These are phyloP conservation scores for Trichoderma asperellum DNA, from an alignment of 2,329 filamentous ascomycete species.

Conservation along the genomic window DNA sequence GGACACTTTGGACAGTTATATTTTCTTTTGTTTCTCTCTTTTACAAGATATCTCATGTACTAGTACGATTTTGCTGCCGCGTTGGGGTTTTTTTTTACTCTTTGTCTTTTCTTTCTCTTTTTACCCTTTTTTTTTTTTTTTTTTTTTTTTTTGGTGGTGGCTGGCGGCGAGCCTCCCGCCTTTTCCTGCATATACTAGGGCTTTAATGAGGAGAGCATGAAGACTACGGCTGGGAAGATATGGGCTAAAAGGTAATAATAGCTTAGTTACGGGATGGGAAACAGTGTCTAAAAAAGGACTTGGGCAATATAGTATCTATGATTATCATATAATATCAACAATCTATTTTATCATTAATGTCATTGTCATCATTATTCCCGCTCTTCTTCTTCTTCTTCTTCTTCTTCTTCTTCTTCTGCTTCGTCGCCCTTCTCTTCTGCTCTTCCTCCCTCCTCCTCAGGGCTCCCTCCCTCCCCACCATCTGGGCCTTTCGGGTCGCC, in stretches of 20 bases:
- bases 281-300: background rate
- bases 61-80: constrained; percentile 7
- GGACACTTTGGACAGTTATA: background rate
- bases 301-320: background rate
- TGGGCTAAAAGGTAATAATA: constrained; percentile 5
- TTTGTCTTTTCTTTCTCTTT: background rate
- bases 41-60: constrained; percentile 2
- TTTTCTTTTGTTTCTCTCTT: background rate
- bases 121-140: too few relatives aligned
- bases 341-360: background rate
- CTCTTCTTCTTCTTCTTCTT: background rate
- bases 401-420: background rate
- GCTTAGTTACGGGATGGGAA: background rate
- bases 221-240: background rate
- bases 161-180: constrained; percentile 4
- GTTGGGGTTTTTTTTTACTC: background rate
- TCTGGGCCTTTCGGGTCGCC: constrained; percentile 6
- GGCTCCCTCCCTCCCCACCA: background rate
- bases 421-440: background rate
- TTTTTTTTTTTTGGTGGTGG: background rate
- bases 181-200: constrained; percentile 27
- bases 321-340: background rate
- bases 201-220: constrained; percentile 28
- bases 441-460: background rate
- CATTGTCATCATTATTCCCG: background rate